These are phyloP conservation scores for Monosporascus sp. DNA, from an alignment of 2,329 filamentous ascomycete species.

Conservation along the genomic window DNA sequence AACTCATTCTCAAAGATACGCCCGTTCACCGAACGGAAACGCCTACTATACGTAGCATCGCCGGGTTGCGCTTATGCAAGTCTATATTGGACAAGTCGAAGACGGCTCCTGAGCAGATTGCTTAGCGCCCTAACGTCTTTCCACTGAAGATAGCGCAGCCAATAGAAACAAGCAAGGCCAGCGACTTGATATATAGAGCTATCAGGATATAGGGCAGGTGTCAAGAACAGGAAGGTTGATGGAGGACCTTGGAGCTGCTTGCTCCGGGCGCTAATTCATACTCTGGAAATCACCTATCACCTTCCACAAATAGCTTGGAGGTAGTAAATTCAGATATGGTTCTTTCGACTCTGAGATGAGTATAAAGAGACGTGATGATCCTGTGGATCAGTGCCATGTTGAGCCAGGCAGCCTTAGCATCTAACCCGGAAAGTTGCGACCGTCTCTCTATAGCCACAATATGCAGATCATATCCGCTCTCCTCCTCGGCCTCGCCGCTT, in stretches of 20 bases:
- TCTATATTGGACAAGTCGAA: too few relatives aligned
- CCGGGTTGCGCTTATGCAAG: too few relatives aligned
- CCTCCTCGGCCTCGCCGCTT: slow-evolving; percentile 6
- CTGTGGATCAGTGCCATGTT: neutral
- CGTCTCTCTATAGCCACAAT: neutral
- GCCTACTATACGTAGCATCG: too few relatives aligned
- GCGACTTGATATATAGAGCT: too few relatives aligned
- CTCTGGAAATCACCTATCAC: neutral
- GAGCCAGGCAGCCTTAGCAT: neutral
- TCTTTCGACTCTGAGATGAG: neutral
- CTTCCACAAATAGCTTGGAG: neutral
- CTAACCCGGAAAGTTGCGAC: neutral
- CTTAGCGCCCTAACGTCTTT: neutral
- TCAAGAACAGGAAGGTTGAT: neutral
- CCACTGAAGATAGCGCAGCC: neutral
- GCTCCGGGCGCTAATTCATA: neutral
- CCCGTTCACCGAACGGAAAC: too few relatives aligned
- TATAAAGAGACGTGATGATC: neutral
- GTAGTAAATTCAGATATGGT: neutral
- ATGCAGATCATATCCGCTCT: slow-evolving; percentile 7
- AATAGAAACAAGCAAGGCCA: neutral
- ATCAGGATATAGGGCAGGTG: neutral
- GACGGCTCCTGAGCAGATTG: too few relatives aligned
- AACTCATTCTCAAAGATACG: too few relatives aligned
- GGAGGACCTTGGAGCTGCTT: neutral